phyloP scores from a whole-genome alignment of 176 grass and related monocot genomes.

The Pontederia crassipes region DNA sequence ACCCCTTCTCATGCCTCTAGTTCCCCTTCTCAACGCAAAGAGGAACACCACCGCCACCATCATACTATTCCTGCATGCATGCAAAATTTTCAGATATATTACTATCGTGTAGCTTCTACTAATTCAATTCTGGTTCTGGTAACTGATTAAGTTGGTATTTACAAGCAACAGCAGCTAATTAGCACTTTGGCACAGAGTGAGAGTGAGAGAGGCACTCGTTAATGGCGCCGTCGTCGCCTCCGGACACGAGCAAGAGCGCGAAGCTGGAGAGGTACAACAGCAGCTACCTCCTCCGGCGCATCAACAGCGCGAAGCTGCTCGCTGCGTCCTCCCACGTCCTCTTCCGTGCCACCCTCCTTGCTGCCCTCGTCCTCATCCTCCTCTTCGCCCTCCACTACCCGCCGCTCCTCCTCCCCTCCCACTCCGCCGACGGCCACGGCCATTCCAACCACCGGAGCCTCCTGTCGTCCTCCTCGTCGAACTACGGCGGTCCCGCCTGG shows the following conservation, averaged over 20 bases:
- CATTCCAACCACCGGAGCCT: conserved; percentile 2
- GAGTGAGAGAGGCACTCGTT: too few species aligned
- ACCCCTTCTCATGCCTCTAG: too few species aligned
- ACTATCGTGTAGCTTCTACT: too few species aligned
- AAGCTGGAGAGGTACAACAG: conserved; percentile 3
- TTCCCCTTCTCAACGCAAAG: too few species aligned
- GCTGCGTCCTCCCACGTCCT: background rate
- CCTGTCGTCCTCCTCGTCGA: background rate
- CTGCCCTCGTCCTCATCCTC: conserved; percentile 5
- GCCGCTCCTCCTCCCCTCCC: background rate
- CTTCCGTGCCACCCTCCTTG: conserved; percentile 5
- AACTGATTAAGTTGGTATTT: too few species aligned
- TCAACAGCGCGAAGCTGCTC: conserved; percentile 7
- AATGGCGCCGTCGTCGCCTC: background rate
- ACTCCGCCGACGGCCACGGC: background rate
- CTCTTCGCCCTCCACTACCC: conserved; percentile 5
- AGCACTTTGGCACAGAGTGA: too few species aligned
- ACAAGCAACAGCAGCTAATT: too few species aligned
- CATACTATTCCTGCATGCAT: too few species aligned
- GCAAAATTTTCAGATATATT: too few species aligned
- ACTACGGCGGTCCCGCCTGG: background rate
- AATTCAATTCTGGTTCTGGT: too few species aligned
- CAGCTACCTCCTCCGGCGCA: conserved; percentile 1
- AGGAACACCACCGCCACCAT: too few species aligned
- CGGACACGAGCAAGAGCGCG: conserved; percentile 5